Conservation (phyloP, 1,139 yeast species). For the Chernovozyma sophiae-reginae region DNA sequence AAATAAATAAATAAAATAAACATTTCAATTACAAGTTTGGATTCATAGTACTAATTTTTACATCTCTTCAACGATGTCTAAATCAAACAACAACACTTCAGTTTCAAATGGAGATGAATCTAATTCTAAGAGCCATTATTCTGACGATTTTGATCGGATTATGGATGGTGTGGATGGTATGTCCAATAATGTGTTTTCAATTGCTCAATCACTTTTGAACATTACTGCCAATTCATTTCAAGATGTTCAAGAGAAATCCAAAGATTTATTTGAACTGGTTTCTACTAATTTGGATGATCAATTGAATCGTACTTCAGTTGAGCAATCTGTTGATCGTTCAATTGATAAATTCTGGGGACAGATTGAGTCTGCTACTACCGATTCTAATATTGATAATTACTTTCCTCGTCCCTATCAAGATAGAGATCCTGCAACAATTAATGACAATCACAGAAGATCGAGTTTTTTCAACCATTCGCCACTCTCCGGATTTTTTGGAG, state of each 20-base stretch:
- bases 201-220: constrained; percentile 17
- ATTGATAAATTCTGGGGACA: neutral
- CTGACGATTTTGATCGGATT: constrained; percentile 17
- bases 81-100: constrained; percentile 4
- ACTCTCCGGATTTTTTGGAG: neutral
- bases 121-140: constrained; percentile 10
- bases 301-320: neutral
- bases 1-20: no score
- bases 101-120: constrained; percentile 11
- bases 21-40: no score
- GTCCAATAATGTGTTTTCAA: constrained; percentile 13
- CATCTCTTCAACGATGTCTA: neutral
- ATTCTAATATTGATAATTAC: constrained; percentile 4
- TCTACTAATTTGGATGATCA: neutral
- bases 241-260: constrained; percentile 22
- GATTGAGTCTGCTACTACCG: neutral
- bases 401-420: constrained; percentile 8
- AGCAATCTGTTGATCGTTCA: neutral
- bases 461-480: neutral
- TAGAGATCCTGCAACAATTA: constrained; percentile 6
- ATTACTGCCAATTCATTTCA: constrained; percentile 22
- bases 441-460: neutral
- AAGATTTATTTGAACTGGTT: constrained; percentile 8
- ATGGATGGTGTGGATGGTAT: constrained; percentile 17
- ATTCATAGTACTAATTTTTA: no score